Conservation (phyloP, 306 rosid genomes). For the Heteromeles arbutifolia region DNA sequence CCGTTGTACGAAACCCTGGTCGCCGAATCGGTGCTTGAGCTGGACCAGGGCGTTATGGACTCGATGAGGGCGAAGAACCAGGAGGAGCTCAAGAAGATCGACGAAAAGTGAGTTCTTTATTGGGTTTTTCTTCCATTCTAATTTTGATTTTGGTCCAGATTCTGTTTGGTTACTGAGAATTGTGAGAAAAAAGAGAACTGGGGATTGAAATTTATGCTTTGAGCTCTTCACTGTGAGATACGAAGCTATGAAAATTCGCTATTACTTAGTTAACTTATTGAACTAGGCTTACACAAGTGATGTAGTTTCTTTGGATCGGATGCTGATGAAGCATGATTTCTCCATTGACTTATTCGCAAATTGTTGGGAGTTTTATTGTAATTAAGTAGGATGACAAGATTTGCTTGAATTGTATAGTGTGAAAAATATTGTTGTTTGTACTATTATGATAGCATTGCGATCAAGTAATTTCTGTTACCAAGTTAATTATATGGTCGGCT, state of each 20-base stretch:
- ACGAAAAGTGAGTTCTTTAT: conserved; percentile 66
- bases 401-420: background rate
- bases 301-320: background rate
- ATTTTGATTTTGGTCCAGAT: background rate
- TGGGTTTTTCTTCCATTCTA: background rate
- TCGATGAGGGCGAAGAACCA: conserved; percentile 70
- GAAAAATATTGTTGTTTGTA: background rate
- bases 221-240: background rate
- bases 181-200: background rate
- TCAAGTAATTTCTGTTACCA: background rate
- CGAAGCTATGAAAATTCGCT: background rate
- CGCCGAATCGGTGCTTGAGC: conserved; percentile 52
- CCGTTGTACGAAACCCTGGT: conserved; percentile 78
- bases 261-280: background rate
- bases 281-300: background rate
- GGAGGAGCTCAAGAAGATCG: conserved; percentile 69
- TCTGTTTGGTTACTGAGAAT: background rate
- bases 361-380: background rate
- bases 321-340: background rate
- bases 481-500: conserved; percentile 14
- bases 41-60: conserved; percentile 63
- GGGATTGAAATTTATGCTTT: background rate
- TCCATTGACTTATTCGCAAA: background rate
- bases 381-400: background rate
- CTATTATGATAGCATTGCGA: background rate